Base-by-base conservation (phyloP, 805 yeast genomes). In the Metschnikowia baotianmanensis region DNA sequence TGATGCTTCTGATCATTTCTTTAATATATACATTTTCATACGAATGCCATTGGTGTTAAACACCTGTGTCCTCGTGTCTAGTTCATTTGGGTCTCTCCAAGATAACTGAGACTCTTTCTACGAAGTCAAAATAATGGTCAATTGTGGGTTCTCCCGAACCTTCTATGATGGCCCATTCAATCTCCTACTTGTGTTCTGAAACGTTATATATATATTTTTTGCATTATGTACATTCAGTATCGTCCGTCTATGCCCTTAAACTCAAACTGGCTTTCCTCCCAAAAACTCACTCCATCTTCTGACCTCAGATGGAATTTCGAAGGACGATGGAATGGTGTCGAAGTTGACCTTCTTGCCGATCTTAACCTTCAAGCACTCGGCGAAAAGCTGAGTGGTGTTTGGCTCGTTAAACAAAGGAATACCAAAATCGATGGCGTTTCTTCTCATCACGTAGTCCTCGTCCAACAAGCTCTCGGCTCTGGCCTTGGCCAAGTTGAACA, bases 381-480 rank as follows among this genome's bases (percentile, higher is more conserved):
- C 89, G 65, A 93, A 93, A 54, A 93, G 69, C 55, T 82, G 61
- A 2, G 96, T 84, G 17, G 99, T 95, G 62, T 88, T 82, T 50
- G 98, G 96, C 72, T 93, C 99, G 62, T 91, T 93, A 74, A 93
- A 91, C 61, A 93, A 74, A 31, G 99, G 96, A 58, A 91, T 83
- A 46, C 86, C 98, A 63, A 93, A 93, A 65, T 93, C 99, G 69
- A 93, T 95, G 34, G 99, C 98, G 64, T 93, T 93, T 74, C 99
- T 84, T 75, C 99, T 84, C 99, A 93, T 93, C 43, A 91, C 83
- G 65, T 93, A 93, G 68, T 93, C 97, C 65, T 85, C 83, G 59
- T 93, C 97, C 50, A 78, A 65, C 50, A 87, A 74, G 50, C 77
- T 70, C 57, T 86, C 95, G 31, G 98, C 99, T 62, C 96, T 80